Evolutionary conservation across 225 moss, liverwort and hornwort genomes (phyloP).

Genomic region (Thuidium tamariscinum): DNA sequence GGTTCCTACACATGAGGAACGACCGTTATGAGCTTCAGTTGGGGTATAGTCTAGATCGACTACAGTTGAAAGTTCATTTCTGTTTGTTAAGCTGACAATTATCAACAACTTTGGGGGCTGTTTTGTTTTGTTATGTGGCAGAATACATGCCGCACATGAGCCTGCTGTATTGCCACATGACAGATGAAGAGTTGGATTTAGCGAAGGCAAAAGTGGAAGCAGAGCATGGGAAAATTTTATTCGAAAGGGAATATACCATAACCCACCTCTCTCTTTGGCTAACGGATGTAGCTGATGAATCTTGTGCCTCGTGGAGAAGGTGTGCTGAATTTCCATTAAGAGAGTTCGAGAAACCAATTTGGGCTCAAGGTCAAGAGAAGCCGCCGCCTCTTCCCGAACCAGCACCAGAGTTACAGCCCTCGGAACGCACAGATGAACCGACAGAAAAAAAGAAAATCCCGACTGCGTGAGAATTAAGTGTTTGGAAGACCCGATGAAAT

Average conservation of each 20-base stretch:
- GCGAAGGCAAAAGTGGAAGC: slow-evolving; percentile 56
- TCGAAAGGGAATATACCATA: slow-evolving; percentile 48
- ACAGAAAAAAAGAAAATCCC: not conserved
- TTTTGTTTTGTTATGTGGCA: slow-evolving; percentile 6
- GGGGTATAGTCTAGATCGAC: not conserved
- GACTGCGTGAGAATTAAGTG: not conserved
- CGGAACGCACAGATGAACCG: not conserved
- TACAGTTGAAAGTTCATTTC: not conserved
- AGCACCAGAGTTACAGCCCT: not conserved
- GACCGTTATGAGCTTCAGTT: not conserved
- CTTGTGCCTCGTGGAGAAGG: slow-evolving; percentile 50
- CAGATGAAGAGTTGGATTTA: slow-evolving; percentile 48
- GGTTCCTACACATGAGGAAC: not conserved
- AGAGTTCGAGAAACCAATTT: slow-evolving; percentile 21
- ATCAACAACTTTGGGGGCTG: not conserved
- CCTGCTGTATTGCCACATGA: slow-evolving; percentile 59
- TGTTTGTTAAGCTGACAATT: not conserved
- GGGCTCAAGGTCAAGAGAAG: slow-evolving; percentile 22
- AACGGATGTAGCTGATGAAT: slow-evolving; percentile 57
- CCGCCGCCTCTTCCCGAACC: not conserved
- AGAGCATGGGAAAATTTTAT: slow-evolving; percentile 35
- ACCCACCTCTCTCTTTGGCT: slow-evolving; percentile 53
- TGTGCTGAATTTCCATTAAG: slow-evolving; percentile 47
- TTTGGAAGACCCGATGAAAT: not conserved
- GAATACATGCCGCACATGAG: slow-evolving; percentile 87